Evolutionary conservation across 495 filamentous ascomycete species (phyloP), one percentile per base, ranked within the genome.

Genomic region (Hyphodiscus hymeniophilus): DNA sequence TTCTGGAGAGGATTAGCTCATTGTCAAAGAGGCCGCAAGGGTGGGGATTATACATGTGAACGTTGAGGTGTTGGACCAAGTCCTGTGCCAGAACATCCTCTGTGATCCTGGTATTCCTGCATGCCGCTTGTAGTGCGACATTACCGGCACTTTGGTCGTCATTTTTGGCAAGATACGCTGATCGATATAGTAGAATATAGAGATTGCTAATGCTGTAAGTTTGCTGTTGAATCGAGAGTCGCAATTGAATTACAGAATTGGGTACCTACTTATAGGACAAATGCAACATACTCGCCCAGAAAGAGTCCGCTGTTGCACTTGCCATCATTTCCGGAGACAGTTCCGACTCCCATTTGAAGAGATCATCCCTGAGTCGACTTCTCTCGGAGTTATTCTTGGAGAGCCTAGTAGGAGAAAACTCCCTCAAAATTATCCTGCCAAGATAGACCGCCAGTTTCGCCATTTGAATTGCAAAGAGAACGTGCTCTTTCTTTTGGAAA

Each of bases 51-150:
- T 54, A 68, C 68, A 70, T 41, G 47, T 73, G 70, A n/a, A 70
- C 51, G 0, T 66, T 62, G 12, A 66, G 66, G 41, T 72, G 66
- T 41, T 70, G 66, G 11, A 72, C 66, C 1, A 70, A 54, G 30
- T 69, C 65, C 28, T 70, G 60, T n/a, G 68, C 68, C 1, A 70
- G 63, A 54, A 73, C 64, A 35, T 72, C 70, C 31, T 73, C 70
- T 1, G 70, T 51, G 22, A 73, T 72, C 0, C 67, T 57, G 0
- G 67, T 71, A 48, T 63, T 68, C 36, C 60, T 60, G 10, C 63
- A 67, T 13, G 70, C 69, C 11, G 69, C 70, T 34, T 72, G 63
- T 1, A 73, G 51, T 3, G 68, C 67, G 2, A 66, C 46, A 30
- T 63, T 64, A 0, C 67, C 66, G 35, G 61, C 57, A 22, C 38